These are phyloP conservation scores for Citrullus mucosospermus DNA, from an alignment of 306 rosid genomes.

Conservation along the genomic window DNA sequence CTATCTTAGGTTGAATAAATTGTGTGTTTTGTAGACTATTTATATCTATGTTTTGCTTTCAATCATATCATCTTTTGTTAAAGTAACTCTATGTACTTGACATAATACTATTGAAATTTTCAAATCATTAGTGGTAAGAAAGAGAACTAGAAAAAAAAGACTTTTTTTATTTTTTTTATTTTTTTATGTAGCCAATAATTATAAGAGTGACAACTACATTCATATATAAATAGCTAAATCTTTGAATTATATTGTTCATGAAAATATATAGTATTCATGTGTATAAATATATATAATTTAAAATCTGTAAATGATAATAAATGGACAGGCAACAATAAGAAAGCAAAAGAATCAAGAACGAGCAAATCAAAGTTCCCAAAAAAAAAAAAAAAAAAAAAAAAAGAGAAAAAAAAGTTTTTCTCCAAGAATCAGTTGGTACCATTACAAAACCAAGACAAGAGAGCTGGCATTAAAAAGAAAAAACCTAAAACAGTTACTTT, in stretches of 20 bases:
- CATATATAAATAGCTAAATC: no score
- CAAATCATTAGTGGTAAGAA: not conserved
- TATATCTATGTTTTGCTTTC: no score
- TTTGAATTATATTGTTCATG: no score
- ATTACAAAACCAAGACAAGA: not conserved
- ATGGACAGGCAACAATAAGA: no score
- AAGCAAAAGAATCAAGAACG: not conserved
- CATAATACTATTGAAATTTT: not conserved
- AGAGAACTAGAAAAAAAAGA: not conserved
- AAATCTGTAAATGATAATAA: no score
- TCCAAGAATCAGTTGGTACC: not conserved
- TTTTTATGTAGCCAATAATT: no score
- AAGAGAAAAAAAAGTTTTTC: not conserved
- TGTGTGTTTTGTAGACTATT: no score
- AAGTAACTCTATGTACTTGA: not conserved
- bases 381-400: not conserved
- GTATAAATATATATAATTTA: no score
- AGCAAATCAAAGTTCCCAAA: not conserved
- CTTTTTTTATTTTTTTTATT: no score
- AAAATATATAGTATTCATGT: no score
- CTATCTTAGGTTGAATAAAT: no score
- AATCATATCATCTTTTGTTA: not conserved
- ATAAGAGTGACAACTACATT: no score
- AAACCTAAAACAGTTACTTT: not conserved
- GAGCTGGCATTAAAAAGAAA: not conserved